Evolutionary conservation across 1,284 basidiomycete genomes (phyloP).

Genomic region (Veloboletus limbatus): DNA sequence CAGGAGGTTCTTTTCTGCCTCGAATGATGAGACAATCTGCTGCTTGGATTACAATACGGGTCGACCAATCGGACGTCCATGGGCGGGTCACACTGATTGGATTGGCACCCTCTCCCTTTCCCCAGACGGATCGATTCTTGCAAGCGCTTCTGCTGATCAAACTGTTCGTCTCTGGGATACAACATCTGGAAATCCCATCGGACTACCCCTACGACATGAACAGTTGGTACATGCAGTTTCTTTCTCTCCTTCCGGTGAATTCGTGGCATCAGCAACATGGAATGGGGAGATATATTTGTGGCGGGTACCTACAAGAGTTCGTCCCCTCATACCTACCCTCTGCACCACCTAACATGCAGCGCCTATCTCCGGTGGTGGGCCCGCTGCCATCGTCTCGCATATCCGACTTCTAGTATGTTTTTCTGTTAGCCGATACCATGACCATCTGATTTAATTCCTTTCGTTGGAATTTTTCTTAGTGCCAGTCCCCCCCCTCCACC

Average conservation of each 20-base stretch:
- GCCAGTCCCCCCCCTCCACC: too few relatives aligned
- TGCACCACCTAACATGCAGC: too few relatives aligned
- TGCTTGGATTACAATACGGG: constrained; percentile 7
- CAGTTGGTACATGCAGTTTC: not conserved
- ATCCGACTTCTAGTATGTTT: too few relatives aligned
- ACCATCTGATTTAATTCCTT: too few relatives aligned
- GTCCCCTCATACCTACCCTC: too few relatives aligned
- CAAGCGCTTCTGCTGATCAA: constrained; percentile 9
- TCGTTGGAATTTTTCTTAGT: too few relatives aligned
- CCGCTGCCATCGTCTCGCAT: too few relatives aligned
- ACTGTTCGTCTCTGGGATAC: constrained; percentile 16
- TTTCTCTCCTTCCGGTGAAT: constrained; percentile 9
- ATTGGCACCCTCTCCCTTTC: constrained; percentile 4
- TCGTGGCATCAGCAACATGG: not conserved
- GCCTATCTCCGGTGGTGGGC: too few relatives aligned
- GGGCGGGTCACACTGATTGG: not conserved
- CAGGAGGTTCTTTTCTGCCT: constrained; percentile 5
- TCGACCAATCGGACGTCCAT: not conserved
- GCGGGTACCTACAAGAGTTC: too few relatives aligned
- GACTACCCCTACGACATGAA: constrained; percentile 1
- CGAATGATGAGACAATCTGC: not conserved
- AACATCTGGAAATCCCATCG: not conserved
- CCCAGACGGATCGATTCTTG: constrained; percentile 4
- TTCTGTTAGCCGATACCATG: too few relatives aligned
- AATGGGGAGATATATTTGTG: constrained; percentile 5